Evolutionary conservation across 495 filamentous ascomycete genomes (phyloP).

Genomic region (Chaetomium cochliodes): DNA sequence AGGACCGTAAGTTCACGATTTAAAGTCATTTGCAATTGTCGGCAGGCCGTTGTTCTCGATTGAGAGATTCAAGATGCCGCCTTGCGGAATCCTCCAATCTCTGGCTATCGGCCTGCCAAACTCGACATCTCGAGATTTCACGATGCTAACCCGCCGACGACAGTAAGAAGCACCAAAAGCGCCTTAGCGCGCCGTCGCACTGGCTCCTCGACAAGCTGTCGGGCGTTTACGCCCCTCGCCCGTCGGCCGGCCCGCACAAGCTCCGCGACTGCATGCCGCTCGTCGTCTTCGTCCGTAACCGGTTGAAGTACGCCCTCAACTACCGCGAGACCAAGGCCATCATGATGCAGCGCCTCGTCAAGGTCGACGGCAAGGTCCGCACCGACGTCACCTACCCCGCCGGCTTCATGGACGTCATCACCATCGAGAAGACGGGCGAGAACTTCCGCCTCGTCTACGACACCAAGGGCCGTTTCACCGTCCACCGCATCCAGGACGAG

Average conservation of each 20-base stretch:
- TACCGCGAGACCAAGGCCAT: conserved; percentile 95
- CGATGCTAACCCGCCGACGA: conserved; percentile 29
- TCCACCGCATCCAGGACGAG: conserved; percentile 96
- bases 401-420: conserved; percentile 99
- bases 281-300: conserved; percentile 98
- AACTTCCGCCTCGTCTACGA: conserved; percentile 99
- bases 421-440: conserved; percentile 98
- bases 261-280: conserved; percentile 97
- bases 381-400: conserved; percentile 97
- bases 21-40: neutral
- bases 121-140: conserved; percentile 13
- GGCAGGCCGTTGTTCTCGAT: neutral
- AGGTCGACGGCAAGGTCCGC: conserved; percentile 99
- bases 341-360: conserved; percentile 99
- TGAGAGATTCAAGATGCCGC: neutral
- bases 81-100: neutral
- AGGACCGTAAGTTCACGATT: conserved; percentile 47
- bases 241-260: conserved; percentile 98
- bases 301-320: conserved; percentile 99
- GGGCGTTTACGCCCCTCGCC: conserved; percentile 93
- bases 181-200: conserved; percentile 95
- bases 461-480: conserved; percentile 99
- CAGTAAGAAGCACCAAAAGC: conserved; percentile 99
- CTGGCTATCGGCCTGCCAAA: neutral
- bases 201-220: conserved; percentile 99